Evolutionary conservation across 164 flowering plant genomes (phyloP).

Genomic region (Liquidambar formosana): DNA sequence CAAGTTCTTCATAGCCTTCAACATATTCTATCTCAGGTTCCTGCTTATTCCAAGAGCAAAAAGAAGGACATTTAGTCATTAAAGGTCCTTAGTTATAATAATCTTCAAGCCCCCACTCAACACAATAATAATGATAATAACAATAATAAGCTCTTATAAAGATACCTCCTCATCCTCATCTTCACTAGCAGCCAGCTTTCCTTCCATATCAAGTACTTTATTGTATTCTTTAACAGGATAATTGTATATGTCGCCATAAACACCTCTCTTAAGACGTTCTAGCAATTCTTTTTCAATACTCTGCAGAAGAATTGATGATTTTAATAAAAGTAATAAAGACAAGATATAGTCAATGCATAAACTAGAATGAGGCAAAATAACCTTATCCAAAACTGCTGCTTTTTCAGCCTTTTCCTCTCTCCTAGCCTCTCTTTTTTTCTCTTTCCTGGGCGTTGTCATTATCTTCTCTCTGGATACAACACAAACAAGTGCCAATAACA

Average conservation of each 20-base stretch:
- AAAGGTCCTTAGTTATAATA: background rate
- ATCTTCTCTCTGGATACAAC: constrained; percentile 70
- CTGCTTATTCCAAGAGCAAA: constrained; percentile 31
- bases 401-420: constrained; percentile 84
- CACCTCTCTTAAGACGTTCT: constrained; percentile 72
- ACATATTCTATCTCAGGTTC: constrained; percentile 74
- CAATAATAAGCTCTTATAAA: background rate
- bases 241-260: constrained; percentile 77
- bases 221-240: constrained; percentile 46
- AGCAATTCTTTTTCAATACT: constrained; percentile 80
- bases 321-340: background rate
- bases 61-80: background rate
- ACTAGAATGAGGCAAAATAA: constrained; percentile 16
- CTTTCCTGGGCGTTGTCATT: constrained; percentile 78
- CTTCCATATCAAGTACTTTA: constrained; percentile 49
- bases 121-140: background rate
- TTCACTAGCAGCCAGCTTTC: too few relatives aligned
- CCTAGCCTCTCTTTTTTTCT: constrained; percentile 72
- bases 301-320: constrained; percentile 37
- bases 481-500: background rate
- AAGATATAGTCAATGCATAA: background rate
- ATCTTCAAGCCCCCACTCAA: background rate
- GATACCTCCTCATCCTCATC: constrained; percentile 54
- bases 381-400: constrained; percentile 84
- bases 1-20: constrained; percentile 81